Evolutionary conservation across 805 yeast species (phyloP).

Genomic region (Candida vartiovaarae): DNA sequence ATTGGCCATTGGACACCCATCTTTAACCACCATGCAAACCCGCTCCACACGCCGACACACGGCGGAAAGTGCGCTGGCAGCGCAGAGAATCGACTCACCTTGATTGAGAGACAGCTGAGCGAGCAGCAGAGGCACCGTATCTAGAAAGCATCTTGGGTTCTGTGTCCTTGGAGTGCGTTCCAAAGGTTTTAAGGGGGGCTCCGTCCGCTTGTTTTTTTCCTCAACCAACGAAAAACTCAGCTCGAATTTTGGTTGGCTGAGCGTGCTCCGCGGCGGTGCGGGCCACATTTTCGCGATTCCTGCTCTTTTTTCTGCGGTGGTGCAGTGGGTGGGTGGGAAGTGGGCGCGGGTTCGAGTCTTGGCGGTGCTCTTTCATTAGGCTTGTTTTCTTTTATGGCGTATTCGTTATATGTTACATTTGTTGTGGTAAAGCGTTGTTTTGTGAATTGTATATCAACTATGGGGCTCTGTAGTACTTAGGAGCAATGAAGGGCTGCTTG

Average conservation of each 20-base stretch:
- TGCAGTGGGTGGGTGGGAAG: too few species aligned
- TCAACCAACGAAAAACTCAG: constrained; percentile 1
- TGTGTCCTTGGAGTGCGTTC: not conserved
- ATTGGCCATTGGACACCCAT: not conserved
- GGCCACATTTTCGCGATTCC: not conserved
- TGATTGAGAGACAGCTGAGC: constrained; percentile 23
- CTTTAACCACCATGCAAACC: not conserved
- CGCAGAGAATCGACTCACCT: not conserved
- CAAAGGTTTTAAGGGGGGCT: not conserved
- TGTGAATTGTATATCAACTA: not conserved
- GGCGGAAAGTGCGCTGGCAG: not conserved
- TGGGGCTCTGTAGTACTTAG: constrained; percentile 52
- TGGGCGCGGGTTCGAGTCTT: too few species aligned
- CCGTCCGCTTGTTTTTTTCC: constrained; percentile 1
- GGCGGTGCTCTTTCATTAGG: too few species aligned
- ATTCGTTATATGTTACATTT: not conserved
- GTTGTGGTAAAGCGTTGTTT: not conserved
- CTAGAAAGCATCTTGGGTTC: constrained; percentile 20
- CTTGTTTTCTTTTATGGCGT: too few species aligned
- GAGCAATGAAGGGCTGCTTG: constrained; percentile 78
- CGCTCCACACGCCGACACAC: not conserved
- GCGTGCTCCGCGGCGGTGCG: constrained; percentile 2
- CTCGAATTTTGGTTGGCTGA: constrained; percentile 20
- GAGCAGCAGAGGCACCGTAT: constrained; percentile 26
- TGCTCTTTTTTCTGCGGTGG: too few species aligned